Evolutionary conservation across 495 filamentous ascomycete species (phyloP), one percentile per base, ranked within the genome.

Genomic region (Aspergillus affinis): DNA sequence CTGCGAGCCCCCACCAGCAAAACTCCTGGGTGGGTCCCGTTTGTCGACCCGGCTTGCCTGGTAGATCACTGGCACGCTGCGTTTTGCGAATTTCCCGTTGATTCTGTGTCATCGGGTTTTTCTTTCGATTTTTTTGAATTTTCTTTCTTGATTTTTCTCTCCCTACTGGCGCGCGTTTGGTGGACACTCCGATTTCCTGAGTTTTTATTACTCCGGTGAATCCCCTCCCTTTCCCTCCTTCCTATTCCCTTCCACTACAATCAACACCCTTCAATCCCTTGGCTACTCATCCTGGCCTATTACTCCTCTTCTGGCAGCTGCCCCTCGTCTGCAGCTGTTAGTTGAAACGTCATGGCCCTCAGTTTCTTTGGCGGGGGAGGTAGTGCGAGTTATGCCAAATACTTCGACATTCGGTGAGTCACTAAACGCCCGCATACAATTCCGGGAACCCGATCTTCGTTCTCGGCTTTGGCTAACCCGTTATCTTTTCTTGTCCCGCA

Each of bases 381-480:
- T 57, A 79, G 75, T 63, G 71, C 77, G 51, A 80, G 75, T 61
- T 72, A 76, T 62, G 80, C 81, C 64, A 83, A 82, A 63, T 82
- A 79, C 55, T 83, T 84, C 62, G 80, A 84, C 67, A 82, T 83
- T 65, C 76, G 81, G 81, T 84, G 62, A 66, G 71, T 72, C 48
- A 20, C 6, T 52, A 5, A 51, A 60, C 48, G 20, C 44, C 27
- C 47, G 54, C 49, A 57, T n/a, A 26, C 50, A 32, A 12, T 53
- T 20, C 64, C 51, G 51, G 64, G 41, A 46, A 61, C 26, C 23
- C 57, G 51, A 51, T 48, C 53, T 53, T 45, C 62, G 21, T 15
- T 41, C 36, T 57, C 53, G 65, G 61, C 54, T 51, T 21, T 26
- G 36, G 47, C 62, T 63, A 57, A 63, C 58, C 46, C 9, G 20